phyloP scores from a whole-genome alignment of 78 protist species.

The Dictyostelium intermedium region DNA sequence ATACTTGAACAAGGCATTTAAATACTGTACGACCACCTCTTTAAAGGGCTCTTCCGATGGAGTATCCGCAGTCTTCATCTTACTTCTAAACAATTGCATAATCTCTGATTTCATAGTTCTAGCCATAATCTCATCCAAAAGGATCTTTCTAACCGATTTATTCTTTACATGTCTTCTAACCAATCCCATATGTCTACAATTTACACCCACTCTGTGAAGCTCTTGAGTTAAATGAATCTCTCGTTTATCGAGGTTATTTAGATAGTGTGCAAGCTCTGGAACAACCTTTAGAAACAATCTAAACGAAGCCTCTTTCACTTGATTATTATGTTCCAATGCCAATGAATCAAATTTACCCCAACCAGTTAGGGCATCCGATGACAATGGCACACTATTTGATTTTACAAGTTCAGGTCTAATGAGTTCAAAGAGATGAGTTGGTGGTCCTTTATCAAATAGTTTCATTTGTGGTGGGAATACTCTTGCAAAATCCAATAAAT shows the following conservation, averaged over 20 bases:
- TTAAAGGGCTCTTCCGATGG: slow-evolving; percentile 82
- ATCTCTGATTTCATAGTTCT: slow-evolving; percentile 65
- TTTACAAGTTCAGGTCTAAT: slow-evolving; percentile 74
- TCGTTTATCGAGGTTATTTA: slow-evolving; percentile 26
- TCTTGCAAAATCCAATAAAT: slow-evolving; percentile 80
- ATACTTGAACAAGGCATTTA: slow-evolving; percentile 40
- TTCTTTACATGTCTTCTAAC: slow-evolving; percentile 43
- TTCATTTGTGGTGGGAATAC: slow-evolving; percentile 74
- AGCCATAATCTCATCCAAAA: slow-evolving; percentile 54
- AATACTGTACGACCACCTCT: slow-evolving; percentile 61
- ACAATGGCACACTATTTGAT: slow-evolving; percentile 31
- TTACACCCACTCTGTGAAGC: slow-evolving; percentile 77
- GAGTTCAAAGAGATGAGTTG: slow-evolving; percentile 17
- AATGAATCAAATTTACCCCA: slow-evolving; percentile 74
- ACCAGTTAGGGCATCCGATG: slow-evolving; percentile 67
- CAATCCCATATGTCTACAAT: slow-evolving; percentile 76
- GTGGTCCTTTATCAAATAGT: slow-evolving; percentile 45
- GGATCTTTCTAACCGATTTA: background rate
- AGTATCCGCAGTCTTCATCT: slow-evolving; percentile 74
- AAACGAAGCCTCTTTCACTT: slow-evolving; percentile 72
- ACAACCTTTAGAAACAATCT: slow-evolving; percentile 71
- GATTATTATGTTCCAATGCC: slow-evolving; percentile 56
- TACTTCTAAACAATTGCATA: slow-evolving; percentile 56
- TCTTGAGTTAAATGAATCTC: slow-evolving; percentile 74
- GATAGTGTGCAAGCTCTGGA: slow-evolving; percentile 3